Evolutionary conservation across 805 yeast genomes (phyloP).

Genomic region (Kluyveromyces aestuarii): DNA sequence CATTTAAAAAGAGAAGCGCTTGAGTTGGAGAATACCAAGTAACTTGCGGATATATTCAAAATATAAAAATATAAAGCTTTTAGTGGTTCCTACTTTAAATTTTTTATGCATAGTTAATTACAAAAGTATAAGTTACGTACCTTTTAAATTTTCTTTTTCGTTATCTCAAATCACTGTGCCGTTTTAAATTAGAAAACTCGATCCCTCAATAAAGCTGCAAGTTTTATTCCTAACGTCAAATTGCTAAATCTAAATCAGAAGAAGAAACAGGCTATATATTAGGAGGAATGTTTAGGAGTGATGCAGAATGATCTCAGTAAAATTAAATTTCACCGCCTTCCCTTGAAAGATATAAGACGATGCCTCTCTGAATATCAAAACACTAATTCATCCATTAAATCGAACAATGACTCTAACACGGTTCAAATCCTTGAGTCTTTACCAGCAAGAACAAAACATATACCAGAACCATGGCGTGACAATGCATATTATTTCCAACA

Average conservation of each 20-base stretch:
- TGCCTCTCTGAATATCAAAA: not conserved
- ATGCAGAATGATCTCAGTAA: not conserved
- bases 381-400: not conserved
- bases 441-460: not conserved
- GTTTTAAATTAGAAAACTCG: no score
- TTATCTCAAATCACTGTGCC: no score
- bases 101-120: no score
- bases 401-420: not conserved
- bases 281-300: not conserved
- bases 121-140: no score
- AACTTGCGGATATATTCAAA: not conserved
- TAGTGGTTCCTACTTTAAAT: no score
- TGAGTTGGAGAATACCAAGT: not conserved
- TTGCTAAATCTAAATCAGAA: no score
- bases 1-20: slow-evolving; percentile 38
- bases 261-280: no score
- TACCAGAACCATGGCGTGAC: not conserved
- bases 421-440: not conserved
- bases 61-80: no score
- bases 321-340: not conserved
- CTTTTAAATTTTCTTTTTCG: no score
- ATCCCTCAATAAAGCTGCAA: no score
- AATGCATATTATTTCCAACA: slow-evolving; percentile 11
- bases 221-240: no score
- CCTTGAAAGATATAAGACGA: not conserved